Base-by-base conservation (phyloP, 257 asterid genomes). In the Eustoma russellianum region DNA sequence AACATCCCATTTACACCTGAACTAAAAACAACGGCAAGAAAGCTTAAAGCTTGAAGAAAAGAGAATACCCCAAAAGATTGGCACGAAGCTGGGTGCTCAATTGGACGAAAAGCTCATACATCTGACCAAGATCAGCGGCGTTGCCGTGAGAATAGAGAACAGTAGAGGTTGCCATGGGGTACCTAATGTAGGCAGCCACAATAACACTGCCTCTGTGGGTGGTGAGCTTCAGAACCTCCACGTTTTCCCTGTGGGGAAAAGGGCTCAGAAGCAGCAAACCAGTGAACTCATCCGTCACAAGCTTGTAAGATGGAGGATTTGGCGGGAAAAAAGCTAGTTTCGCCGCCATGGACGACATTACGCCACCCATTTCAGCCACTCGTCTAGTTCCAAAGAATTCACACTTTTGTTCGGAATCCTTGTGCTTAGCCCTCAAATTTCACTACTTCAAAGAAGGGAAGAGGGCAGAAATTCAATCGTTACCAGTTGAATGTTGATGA, bases 301-400 rank as follows among this genome's bases (percentile, higher is more conserved):
- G 70, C 72, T 78, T 80, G 70, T 88, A 92, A 33, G 99, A 85
- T 35, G 97, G 93, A 11, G 99, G 99, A 70, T 72, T 83, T 1
- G 97, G 99, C 15, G 99, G 97, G 18, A 92, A 92, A 67, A 92
- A 92, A 1, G 99, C 97, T 55, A 92, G 76, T 77, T 88, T 92
- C 60, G 99, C 95, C 66, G 97, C 95, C 97, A 92, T 85, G n/a
- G 95, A 88, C 65, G 99, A 92, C 69, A 97, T 92, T 70, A 92
- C 75, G 46, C 95, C 97, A 43, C 99, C 99, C 97, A 92, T 92
- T 64, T 41, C 50, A 41, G n/a, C 50, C 33, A 9, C 16, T 53
- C 30, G 14, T 48, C 19, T 48, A 24, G 17, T 15, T 17, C 30
- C 30, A 24, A 2, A 24, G 3, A 24, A 24, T 24, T 24, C 3